Evolutionary conservation across 2,329 filamentous ascomycete species (phyloP), one percentile per base, ranked within the genome.

Genomic region (Dendryphion nanum): DNA sequence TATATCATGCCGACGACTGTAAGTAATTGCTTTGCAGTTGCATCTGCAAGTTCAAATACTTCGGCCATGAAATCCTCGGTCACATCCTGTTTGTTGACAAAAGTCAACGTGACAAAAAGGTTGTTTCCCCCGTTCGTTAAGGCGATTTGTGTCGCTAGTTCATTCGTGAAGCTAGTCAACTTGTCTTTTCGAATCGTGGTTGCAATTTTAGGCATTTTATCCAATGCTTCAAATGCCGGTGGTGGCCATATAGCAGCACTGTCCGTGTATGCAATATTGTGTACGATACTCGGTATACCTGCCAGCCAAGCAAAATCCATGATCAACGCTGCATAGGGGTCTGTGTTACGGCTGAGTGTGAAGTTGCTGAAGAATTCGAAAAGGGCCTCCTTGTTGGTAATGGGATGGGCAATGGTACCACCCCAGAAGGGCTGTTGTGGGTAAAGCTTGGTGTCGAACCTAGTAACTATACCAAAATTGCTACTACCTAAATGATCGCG

Each of bases 391-490:
- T 48, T 51, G 29, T 49, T 44, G 26, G 44, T 50, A 17, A 53
- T 35, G 5, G 50, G 45, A 17, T 53, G 51, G n/a, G 55, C 55
- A 15, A 66, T 51, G 16, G 59, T 54, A 2, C 67, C 66, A 36
- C 63, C 62, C 67, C 67, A 69, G 33, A 64, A 48, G 2, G 39
- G 17, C 0, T 17, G 26, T 5, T 50, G 47, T 1, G 44, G 35
- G 28, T 55, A 55, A 3, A 47, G 37, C 4, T 42, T 47, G 6
- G 45, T 41, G 3, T 47, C 53, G 31, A 61, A 54, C 8, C 50
- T 41, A 5, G 66, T 66, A 3, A 68, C 59, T 24, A 67, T 55
- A 7, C 60, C 64, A 35, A 67, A 65, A 33, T 67, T 65, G 44
- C 63, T 66, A 6, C 40, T 45, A 6, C n/a, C n/a, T n/a, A n/a